These are phyloP conservation scores for Apiotrichum domesticum DNA, from an alignment of 1,284 basidiomycete genomes.

Conservation along the genomic window DNA sequence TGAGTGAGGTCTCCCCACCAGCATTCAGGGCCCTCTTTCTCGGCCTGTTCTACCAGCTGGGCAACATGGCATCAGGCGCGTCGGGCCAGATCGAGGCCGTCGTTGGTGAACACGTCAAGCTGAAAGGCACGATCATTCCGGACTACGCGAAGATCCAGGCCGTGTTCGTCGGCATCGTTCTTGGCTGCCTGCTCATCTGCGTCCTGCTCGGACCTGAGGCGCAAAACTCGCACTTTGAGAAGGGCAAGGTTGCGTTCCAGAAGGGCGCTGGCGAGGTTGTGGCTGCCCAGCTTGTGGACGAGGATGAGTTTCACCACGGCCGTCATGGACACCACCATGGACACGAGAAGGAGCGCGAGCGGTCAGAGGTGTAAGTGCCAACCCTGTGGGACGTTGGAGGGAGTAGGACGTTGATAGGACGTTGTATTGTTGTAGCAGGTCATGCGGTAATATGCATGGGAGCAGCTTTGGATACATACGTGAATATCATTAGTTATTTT, in stretches of 20 bases:
- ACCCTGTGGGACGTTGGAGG: too few species aligned
- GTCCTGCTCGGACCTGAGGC: slow-evolving; percentile 53
- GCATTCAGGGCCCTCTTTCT: slow-evolving; percentile 91
- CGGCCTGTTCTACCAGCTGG: slow-evolving; percentile 76
- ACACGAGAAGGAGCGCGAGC: not conserved
- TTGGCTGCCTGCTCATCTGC: slow-evolving; percentile 36
- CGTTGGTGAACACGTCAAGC: slow-evolving; percentile 47
- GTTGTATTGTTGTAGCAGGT: too few species aligned
- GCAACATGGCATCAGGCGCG: slow-evolving; percentile 73
- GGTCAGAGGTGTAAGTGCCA: too few species aligned
- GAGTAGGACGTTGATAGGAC: too few species aligned
- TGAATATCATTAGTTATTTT: too few species aligned
- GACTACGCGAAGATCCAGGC: slow-evolving; percentile 83
- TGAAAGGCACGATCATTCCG: slow-evolving; percentile 52
- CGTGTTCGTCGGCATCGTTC: slow-evolving; percentile 66
- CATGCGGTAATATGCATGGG: too few species aligned
- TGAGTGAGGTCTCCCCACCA: slow-evolving; percentile 75
- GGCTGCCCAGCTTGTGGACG: slow-evolving; percentile 17
- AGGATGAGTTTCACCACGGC: not conserved
- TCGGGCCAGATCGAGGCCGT: slow-evolving; percentile 87
- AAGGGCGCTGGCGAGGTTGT: slow-evolving; percentile 60
- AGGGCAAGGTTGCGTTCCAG: slow-evolving; percentile 70
- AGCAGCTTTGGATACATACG: too few species aligned
- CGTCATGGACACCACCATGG: not conserved
- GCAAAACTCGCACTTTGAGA: slow-evolving; percentile 76